These are phyloP conservation scores for Kodamaea laetipori DNA, from an alignment of 805 yeast genomes.

Conservation along the genomic window DNA sequence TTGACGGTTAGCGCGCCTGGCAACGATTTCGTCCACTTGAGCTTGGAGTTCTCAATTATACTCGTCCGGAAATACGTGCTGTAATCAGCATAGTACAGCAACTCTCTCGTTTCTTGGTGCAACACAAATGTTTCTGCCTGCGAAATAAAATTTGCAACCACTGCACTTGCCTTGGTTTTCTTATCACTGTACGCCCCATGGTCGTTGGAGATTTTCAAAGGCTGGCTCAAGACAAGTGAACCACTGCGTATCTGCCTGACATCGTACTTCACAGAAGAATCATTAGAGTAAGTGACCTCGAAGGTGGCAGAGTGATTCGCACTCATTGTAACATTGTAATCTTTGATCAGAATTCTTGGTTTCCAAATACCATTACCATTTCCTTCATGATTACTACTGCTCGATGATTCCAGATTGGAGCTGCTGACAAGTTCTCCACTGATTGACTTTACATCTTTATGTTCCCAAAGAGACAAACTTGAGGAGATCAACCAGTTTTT, in stretches of 20 bases:
- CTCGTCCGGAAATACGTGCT: background rate
- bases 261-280: background rate
- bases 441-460: conserved; percentile 3
- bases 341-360: background rate
- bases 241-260: conserved; percentile 7
- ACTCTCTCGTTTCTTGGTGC: conserved; percentile 5
- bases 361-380: conserved; percentile 1
- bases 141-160: background rate
- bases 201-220: background rate
- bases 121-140: conserved; percentile 5
- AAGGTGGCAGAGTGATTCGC: conserved; percentile 6
- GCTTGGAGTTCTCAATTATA: conserved; percentile 6
- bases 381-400: background rate
- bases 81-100: background rate
- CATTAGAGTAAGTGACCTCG: background rate
- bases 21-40: background rate
- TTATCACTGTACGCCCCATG: conserved; percentile 8
- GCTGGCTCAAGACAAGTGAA: conserved; percentile 3
- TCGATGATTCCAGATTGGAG: background rate
- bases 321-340: conserved; percentile 1
- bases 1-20: background rate
- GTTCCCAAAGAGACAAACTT: conserved; percentile 7
- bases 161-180: conserved; percentile 1
- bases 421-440: conserved; percentile 1
- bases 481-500: conserved; percentile 7